Percentiles rank a stretch among this genome's conserved stretches.
Conservation (phyloP, 305 asterid species). For the Fraxinus paxiana region DNA sequence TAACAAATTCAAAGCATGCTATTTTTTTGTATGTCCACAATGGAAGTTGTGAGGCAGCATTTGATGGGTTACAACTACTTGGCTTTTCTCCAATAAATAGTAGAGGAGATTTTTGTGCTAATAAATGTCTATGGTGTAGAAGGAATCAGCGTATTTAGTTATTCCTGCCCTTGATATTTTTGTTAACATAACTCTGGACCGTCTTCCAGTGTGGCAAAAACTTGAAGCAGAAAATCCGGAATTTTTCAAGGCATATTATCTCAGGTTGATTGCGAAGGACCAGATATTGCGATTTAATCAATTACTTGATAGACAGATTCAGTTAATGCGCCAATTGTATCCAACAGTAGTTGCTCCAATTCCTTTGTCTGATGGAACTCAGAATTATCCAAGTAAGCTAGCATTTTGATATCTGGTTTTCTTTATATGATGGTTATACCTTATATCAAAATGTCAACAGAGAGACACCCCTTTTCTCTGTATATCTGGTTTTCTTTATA, state of each 20-base stretch:
- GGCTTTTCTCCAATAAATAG: background rate
- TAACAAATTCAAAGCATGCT: background rate
- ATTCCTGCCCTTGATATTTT: background rate
- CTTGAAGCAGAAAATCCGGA: conserved; percentile 66
- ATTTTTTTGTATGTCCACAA: background rate
- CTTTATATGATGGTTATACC: background rate
- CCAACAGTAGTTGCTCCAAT: conserved; percentile 36
- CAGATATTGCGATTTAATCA: conserved; percentile 59
- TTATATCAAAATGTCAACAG: background rate
- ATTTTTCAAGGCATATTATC: conserved; percentile 59
- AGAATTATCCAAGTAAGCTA: conserved; percentile 42
- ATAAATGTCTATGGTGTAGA: background rate
- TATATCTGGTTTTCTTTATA: no score
- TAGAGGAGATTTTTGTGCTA: background rate
- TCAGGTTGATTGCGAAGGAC: conserved; percentile 51
- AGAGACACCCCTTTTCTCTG: no score
- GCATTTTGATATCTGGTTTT: conserved; percentile 14
- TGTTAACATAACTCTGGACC: background rate
- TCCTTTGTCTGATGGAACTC: conserved; percentile 45
- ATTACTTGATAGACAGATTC: conserved; percentile 60
- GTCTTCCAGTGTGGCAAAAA: conserved; percentile 63
- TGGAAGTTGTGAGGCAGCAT: background rate
- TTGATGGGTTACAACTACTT: background rate
- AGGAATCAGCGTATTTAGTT: background rate
- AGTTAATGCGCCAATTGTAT: conserved; percentile 45